These are phyloP conservation scores for Bolboschoenus planiculmis DNA, from an alignment of 176 grass and related monocot genomes.

Conservation along the genomic window DNA sequence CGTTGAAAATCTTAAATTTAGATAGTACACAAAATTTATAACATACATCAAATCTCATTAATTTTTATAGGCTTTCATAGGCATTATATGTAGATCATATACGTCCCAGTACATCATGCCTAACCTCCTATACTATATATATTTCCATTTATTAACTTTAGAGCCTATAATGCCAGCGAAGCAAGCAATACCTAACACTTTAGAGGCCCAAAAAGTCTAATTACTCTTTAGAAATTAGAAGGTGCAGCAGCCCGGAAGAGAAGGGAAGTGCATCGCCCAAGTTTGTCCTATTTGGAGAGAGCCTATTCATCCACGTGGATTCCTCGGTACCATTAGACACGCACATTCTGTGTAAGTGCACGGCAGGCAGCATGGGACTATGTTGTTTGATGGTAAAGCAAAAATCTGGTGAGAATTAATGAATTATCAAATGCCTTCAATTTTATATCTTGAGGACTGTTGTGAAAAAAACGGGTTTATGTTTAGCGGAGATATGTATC, in stretches of 20 bases:
- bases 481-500: too few species aligned
- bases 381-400: background rate
- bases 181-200: background rate
- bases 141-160: background rate
- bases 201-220: background rate
- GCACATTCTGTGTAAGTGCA: background rate
- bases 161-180: background rate
- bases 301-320: background rate
- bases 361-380: background rate
- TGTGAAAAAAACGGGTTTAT: background rate
- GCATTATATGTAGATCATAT: background rate
- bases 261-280: background rate
- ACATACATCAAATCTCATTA: background rate
- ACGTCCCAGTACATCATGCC: background rate
- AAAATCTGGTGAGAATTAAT: background rate
- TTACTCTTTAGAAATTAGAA: background rate
- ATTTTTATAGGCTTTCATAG: background rate
- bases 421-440: background rate
- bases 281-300: slow-evolving; percentile 1
- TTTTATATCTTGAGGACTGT: background rate
- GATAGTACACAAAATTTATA: background rate
- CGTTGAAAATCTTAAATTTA: background rate
- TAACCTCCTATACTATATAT: background rate
- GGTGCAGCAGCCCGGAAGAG: background rate
- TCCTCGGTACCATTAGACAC: background rate